Evolutionary conservation across 2,329 filamentous ascomycete species (phyloP), one percentile per base, ranked within the genome.

Genomic region (Botrytis galanthina): DNA sequence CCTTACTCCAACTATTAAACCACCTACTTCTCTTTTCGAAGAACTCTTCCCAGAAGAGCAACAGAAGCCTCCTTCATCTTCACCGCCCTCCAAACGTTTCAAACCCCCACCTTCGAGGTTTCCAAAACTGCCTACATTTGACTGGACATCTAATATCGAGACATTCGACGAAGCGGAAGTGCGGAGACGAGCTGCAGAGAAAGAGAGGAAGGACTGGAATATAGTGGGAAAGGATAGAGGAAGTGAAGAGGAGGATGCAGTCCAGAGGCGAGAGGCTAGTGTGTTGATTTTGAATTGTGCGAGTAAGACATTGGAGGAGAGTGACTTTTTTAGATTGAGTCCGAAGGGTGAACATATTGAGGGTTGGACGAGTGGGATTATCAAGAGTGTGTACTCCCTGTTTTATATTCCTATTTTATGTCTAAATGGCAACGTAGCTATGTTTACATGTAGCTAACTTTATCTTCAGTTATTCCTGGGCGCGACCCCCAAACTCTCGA

Each of bases 281-380:
- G 75, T 81, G 32, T 84, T 95, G 59, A 84, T 90, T 60, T 82
- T 94, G 54, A 84, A 84, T 32, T 87, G 88, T 57, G 86, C 88
- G 10, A 89, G 87, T 78, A 86, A 85, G 73, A 86, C 87, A 32
- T 85, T 95, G 61, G 84, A 85, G 32, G 87, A 91, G 77, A 87
- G 87, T 76, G 93, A 95, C 82, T 95, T 95, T 82, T 86, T 89
- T 75, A 90, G 92, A 72, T 82, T 94, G 29, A 86, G 89, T 8
- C 87, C 87, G 1, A 87, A 86, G 78, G 88, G 89, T 63, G 82
- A 84, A 71, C 89, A 92, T 77, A 87, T 95, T 48, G 89, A 91
- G 75, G 87, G 87, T 59, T 94, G 92, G 92, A 85, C 87, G 16
- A 86, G 85, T 72, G 88, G 89, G 42, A 89, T 93, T 73, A 82